Conservation (phyloP, 2,329 filamentous ascomycete genomes). For the Ophiostoma himal-ulmi region DNA sequence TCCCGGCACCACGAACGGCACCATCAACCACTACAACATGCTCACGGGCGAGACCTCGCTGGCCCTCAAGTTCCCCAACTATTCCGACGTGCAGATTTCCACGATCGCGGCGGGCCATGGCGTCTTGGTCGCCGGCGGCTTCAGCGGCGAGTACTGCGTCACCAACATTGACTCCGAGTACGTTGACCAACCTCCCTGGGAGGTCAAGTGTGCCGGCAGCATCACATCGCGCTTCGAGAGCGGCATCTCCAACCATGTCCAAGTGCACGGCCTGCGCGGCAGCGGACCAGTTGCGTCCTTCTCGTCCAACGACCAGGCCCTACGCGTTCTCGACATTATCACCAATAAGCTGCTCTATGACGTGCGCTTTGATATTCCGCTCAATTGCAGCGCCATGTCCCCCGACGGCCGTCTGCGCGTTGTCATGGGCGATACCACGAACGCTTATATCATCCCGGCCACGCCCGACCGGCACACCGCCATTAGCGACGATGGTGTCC, state of each 20-base stretch:
- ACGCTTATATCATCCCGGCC: slow-evolving; percentile 63
- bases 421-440: slow-evolving; percentile 63
- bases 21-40: slow-evolving; percentile 50
- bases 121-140: slow-evolving; percentile 55
- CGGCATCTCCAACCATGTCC: slow-evolving; percentile 61
- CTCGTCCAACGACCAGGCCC: slow-evolving; percentile 55
- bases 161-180: slow-evolving; percentile 39
- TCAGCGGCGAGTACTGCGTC: slow-evolving; percentile 51
- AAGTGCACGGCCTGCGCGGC: slow-evolving; percentile 49
- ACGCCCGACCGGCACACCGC: slow-evolving; percentile 47
- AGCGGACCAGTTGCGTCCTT: slow-evolving; percentile 52
- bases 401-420: slow-evolving; percentile 65
- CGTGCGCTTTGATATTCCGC: slow-evolving; percentile 50
- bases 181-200: slow-evolving; percentile 31
- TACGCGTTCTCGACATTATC: slow-evolving; percentile 54
- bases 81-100: slow-evolving; percentile 41
- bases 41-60: slow-evolving; percentile 41
- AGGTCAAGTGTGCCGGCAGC: slow-evolving; percentile 39
- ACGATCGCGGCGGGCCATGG: slow-evolving; percentile 49
- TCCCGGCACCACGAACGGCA: slow-evolving; percentile 47
- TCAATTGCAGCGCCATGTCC: slow-evolving; percentile 69
- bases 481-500: background rate
- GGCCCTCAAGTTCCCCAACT: slow-evolving; percentile 40
- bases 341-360: slow-evolving; percentile 54
- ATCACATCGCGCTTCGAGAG: slow-evolving; percentile 46